Percentiles rank a stretch among this genome's conserved stretches.
Evolutionary conservation across 768 basidiomycete genomes (phyloP).

Genomic region (Amanita inopinata): DNA sequence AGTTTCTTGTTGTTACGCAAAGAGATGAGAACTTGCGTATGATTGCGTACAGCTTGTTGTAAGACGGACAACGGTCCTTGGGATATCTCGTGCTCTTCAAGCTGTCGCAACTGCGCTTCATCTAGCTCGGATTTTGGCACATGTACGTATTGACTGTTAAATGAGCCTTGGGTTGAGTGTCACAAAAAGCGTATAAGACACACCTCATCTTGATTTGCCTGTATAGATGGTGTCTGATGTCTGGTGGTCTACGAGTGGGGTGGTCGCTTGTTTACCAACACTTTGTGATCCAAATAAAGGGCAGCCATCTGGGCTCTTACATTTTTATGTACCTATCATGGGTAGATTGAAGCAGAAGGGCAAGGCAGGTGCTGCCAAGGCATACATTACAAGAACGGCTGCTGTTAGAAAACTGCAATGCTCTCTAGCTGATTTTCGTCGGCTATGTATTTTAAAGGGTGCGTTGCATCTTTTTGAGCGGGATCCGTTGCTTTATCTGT

Average conservation of each 20-base stretch:
- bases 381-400: conserved; percentile 81
- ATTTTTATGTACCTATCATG: conserved; percentile 32
- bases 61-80: conserved; percentile 95
- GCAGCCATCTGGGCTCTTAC: neutral
- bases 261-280: conserved; percentile 19
- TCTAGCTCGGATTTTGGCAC: conserved; percentile 96
- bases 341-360: conserved; percentile 77
- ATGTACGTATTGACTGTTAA: conserved; percentile 85
- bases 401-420: conserved; percentile 96
- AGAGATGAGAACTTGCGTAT: conserved; percentile 95
- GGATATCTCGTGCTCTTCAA: conserved; percentile 98
- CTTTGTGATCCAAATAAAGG: neutral
- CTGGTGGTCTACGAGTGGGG: conserved; percentile 8
- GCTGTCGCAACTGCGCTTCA: conserved; percentile 88
- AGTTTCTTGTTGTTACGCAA: conserved; percentile 98
- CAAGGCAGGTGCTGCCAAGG: conserved; percentile 85
- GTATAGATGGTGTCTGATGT: neutral
- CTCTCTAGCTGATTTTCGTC: conserved; percentile 91
- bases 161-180: conserved; percentile 1
- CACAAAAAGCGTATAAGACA: conserved; percentile 7
- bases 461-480: too few relatives aligned
- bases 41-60: conserved; percentile 95
- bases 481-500: conserved; percentile 2
- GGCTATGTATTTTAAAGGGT: conserved; percentile 98
- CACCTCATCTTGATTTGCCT: conserved; percentile 27